phyloP scores from a whole-genome alignment of 1,284 basidiomycete species.

The Malassezia japonica region DNA sequence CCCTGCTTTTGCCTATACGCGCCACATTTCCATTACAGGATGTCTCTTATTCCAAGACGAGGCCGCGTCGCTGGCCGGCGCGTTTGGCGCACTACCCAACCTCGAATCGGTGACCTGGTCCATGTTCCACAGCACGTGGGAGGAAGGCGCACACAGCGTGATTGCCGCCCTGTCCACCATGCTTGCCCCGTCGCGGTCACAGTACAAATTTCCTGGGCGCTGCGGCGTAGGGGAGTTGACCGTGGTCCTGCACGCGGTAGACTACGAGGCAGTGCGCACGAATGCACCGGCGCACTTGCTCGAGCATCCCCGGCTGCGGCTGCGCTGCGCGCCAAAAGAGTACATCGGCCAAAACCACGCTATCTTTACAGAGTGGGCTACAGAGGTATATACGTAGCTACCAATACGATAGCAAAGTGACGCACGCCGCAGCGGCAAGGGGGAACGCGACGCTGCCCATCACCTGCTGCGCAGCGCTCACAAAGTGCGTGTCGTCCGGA shows the following conservation, averaged over 20 bases:
- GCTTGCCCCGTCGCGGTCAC: background rate
- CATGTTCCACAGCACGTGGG: background rate
- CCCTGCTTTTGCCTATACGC: background rate
- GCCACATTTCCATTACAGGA: slow-evolving; percentile 1
- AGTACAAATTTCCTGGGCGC: background rate
- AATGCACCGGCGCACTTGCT: background rate
- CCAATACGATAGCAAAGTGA: background rate
- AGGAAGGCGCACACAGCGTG: background rate
- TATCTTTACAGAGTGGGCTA: background rate
- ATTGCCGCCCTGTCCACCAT: slow-evolving; percentile 1
- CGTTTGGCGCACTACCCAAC: slow-evolving; percentile 2
- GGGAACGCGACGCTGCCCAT: background rate
- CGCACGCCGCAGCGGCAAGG: background rate
- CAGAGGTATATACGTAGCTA: background rate
- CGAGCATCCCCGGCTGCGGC: background rate
- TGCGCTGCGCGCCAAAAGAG: background rate
- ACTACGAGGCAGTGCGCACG: background rate
- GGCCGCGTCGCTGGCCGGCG: slow-evolving; percentile 6
- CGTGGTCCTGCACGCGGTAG: background rate
- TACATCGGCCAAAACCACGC: background rate
- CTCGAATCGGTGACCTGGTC: slow-evolving; percentile 4
- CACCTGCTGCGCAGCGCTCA: background rate
- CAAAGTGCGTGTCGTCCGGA: slow-evolving; percentile 14
- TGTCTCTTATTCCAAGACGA: slow-evolving; percentile 10
- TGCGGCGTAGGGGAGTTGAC: background rate